These are phyloP conservation scores for Colletotrichum sublineola DNA, from an alignment of 2,329 filamentous ascomycete genomes.

Conservation along the genomic window DNA sequence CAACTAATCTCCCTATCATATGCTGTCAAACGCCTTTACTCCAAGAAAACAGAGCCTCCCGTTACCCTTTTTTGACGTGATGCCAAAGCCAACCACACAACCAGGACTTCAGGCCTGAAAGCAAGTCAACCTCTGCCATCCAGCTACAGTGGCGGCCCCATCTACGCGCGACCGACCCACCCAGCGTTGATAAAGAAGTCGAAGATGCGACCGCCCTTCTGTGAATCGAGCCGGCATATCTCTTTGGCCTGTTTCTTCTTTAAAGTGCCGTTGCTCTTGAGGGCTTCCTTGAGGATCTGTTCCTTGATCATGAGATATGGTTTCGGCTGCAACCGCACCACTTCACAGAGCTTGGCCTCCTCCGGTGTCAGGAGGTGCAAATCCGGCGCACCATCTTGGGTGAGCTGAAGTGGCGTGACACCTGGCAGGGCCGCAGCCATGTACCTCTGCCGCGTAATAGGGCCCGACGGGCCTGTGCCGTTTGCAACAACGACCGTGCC, in stretches of 20 bases:
- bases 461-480: slow-evolving; percentile 47
- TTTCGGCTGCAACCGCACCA: slow-evolving; percentile 89
- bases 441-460: slow-evolving; percentile 64
- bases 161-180: slow-evolving; percentile 87
- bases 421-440: slow-evolving; percentile 70
- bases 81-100: neutral
- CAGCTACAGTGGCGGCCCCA: neutral
- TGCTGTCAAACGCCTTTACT: slow-evolving; percentile 9
- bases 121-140: neutral
- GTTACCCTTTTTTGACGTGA: slow-evolving; percentile 1
- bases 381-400: slow-evolving; percentile 83
- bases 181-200: slow-evolving; percentile 95
- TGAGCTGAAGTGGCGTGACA: slow-evolving; percentile 74
- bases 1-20: neutral
- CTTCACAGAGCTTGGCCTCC: slow-evolving; percentile 87
- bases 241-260: slow-evolving; percentile 96
- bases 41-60: slow-evolving; percentile 4
- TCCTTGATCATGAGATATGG: slow-evolving; percentile 97
- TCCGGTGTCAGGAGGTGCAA: slow-evolving; percentile 87
- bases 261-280: slow-evolving; percentile 87
- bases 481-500: slow-evolving; percentile 56
- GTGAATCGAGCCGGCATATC: slow-evolving; percentile 84
- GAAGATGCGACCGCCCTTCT: slow-evolving; percentile 88
- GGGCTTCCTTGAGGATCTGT: slow-evolving; percentile 87
- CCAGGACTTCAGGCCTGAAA: neutral